Base-by-base conservation (phyloP, 2,329 filamentous ascomycete species). In the Gaeumannomyces sp. region DNA sequence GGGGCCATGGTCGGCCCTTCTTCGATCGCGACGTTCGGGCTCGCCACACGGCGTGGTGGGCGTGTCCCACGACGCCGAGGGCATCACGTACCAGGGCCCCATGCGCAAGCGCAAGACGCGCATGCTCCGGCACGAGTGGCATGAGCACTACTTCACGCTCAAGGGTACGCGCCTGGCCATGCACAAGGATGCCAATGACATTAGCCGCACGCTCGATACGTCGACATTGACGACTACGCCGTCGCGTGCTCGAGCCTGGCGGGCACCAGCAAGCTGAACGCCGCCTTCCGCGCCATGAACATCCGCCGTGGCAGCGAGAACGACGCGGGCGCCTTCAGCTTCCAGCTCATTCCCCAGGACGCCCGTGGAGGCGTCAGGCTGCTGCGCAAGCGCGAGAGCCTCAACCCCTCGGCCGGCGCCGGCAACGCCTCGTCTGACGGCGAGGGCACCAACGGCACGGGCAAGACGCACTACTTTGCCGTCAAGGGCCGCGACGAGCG, bases 101-200 rank as follows among this genome's bases (percentile, higher is more conserved):
- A 96, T 99, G 87, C 93, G 92, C 82, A 97, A 96, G 82, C 91
- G 94, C 73, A 92, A 92, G 79, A 96, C 90, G 45, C 88, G 88
- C 72, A 88, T 97, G 81, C 85, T 97, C 67, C 91, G 92, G 59
- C 91, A 96, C 76, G 93, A 97, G 79, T 97, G 93, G 93, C 87
- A 93, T 72, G 91, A 96, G 74, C 89, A 92, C 70, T 95, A 94
- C 79, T 96, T 95, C 75, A 92, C 91, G 31, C 88, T 97, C 68
- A 88, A 88, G 71, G 89, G 89, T 66, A 91, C 88, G 31, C 85
- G 86, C 33, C 82, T 92, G 53, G 88, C 89, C 64, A 89, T 94
- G 85, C 91, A 93, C 81, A 87, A 89, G 72, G 85, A 90, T 68
- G 77, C 76, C 45, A 72, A 74, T 63, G 76, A 78, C 63, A 70